Evolutionary conservation across 371 early-diverging fungal genomes (phyloP).

Genomic region (Dichotomocladium elegans): DNA sequence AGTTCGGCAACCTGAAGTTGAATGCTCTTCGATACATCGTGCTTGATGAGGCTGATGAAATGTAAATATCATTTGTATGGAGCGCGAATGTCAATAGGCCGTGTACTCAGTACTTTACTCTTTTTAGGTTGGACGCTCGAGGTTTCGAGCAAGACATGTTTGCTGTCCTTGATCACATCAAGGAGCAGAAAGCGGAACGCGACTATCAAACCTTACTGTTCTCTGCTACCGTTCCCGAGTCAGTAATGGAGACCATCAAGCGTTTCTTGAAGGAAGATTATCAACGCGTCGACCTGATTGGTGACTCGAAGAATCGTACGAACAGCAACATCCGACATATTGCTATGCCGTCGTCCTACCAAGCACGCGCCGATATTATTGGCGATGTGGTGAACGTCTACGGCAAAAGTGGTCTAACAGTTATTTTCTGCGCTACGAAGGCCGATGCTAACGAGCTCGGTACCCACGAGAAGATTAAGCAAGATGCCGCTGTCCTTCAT

Average conservation of each 20-base stretch:
- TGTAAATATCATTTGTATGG: slow-evolving; percentile 28
- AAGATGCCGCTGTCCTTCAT: slow-evolving; percentile 87
- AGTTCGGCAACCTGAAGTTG: slow-evolving; percentile 79
- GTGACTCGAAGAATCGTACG: slow-evolving; percentile 71
- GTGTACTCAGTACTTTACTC: background rate
- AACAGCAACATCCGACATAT: slow-evolving; percentile 75
- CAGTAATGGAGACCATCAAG: slow-evolving; percentile 77
- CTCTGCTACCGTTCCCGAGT: slow-evolving; percentile 83
- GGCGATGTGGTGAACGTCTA: slow-evolving; percentile 86
- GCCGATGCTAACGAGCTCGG: slow-evolving; percentile 88
- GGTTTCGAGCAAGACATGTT: slow-evolving; percentile 96
- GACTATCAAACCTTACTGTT: slow-evolving; percentile 87
- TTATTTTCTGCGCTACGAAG: slow-evolving; percentile 93
- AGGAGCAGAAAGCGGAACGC: slow-evolving; percentile 66
- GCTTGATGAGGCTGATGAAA: slow-evolving; percentile 96
- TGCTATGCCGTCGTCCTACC: slow-evolving; percentile 78
- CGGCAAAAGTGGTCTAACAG: slow-evolving; percentile 74
- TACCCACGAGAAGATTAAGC: slow-evolving; percentile 70
- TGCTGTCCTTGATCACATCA: slow-evolving; percentile 70
- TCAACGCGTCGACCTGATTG: slow-evolving; percentile 79
- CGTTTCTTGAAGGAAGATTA: slow-evolving; percentile 85
- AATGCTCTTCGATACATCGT: slow-evolving; percentile 70
- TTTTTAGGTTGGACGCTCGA: slow-evolving; percentile 71
- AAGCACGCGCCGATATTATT: slow-evolving; percentile 73
- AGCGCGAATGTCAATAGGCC: slow-evolving; percentile 9